Evolutionary conservation across 371 early-diverging fungal species (phyloP).

Genomic region (Circinella umbellata): DNA sequence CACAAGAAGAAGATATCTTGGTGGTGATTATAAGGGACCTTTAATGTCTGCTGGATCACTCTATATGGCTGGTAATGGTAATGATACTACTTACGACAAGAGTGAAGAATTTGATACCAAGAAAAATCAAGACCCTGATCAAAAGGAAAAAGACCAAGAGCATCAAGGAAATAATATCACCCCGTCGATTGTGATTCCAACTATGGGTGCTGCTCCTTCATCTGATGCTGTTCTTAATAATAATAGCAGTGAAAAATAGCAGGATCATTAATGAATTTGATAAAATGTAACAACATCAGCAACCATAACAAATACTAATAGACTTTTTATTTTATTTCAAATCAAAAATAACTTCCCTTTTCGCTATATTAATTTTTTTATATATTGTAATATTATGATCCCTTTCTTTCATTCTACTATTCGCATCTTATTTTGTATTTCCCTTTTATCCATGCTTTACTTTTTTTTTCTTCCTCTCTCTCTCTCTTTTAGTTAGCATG

Average conservation of each 20-base stretch:
- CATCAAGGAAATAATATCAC: not conserved
- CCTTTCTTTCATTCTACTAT: not conserved
- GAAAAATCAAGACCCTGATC: not conserved
- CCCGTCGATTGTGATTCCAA: conserved; percentile 16
- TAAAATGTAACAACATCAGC: not conserved
- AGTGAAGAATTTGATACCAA: not conserved
- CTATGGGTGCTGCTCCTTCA: conserved; percentile 15
- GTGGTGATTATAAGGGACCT: conserved; percentile 7
- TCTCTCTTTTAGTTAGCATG: not conserved
- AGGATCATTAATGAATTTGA: not conserved
- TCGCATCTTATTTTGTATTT: not conserved
- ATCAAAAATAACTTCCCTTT: no score
- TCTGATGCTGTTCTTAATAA: conserved; percentile 5
- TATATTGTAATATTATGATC: not conserved
- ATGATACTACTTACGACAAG: not conserved
- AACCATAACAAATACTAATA: no score
- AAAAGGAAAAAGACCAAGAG: no score
- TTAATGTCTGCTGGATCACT: conserved; percentile 14
- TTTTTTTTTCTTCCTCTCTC: not conserved
- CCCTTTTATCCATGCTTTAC: not conserved
- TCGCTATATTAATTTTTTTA: not conserved
- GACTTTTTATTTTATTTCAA: no score
- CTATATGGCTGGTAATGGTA: conserved; percentile 30
- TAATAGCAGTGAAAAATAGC: not conserved
- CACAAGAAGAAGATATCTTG: conserved; percentile 31